A percentile compares a stretch with the other conserved stretches of the same genome.
phyloP scores from a whole-genome alignment of 306 rosid genomes.

The Inga leiocalycina region DNA sequence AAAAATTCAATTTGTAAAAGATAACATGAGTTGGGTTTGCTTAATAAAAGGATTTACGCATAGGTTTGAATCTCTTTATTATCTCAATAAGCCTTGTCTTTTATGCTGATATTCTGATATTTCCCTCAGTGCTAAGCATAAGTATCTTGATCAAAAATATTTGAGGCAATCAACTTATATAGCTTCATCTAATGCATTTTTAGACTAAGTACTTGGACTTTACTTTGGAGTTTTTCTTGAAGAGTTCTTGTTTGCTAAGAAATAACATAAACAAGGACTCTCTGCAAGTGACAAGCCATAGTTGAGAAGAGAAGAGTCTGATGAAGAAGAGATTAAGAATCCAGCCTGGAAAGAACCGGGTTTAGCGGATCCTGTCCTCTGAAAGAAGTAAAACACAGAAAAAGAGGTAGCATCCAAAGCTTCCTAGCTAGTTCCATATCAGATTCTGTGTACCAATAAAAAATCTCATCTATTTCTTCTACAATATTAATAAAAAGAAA shows the following conservation, averaged over 20 bases:
- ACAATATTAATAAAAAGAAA: background rate
- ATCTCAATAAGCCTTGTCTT: background rate
- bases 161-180: background rate
- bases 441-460: background rate
- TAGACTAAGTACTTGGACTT: background rate
- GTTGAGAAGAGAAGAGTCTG: constrained; percentile 39
- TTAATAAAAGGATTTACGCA: background rate
- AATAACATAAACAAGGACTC: constrained; percentile 36
- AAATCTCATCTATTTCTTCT: background rate
- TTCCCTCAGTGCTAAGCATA: background rate
- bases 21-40: background rate
- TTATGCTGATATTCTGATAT: background rate
- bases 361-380: constrained; percentile 6
- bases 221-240: background rate
- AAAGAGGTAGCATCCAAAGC: constrained; percentile 1
- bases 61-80: background rate
- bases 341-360: constrained; percentile 13
- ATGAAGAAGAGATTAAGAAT: constrained; percentile 41
- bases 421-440: background rate
- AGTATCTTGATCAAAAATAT: background rate
- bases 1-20: background rate
- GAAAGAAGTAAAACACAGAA: background rate
- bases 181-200: background rate
- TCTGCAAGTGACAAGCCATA: constrained; percentile 48
- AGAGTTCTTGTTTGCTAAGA: constrained; percentile 33